Conservation (phyloP, 306 rosid species). For the Trichosanthes cucumerina region DNA sequence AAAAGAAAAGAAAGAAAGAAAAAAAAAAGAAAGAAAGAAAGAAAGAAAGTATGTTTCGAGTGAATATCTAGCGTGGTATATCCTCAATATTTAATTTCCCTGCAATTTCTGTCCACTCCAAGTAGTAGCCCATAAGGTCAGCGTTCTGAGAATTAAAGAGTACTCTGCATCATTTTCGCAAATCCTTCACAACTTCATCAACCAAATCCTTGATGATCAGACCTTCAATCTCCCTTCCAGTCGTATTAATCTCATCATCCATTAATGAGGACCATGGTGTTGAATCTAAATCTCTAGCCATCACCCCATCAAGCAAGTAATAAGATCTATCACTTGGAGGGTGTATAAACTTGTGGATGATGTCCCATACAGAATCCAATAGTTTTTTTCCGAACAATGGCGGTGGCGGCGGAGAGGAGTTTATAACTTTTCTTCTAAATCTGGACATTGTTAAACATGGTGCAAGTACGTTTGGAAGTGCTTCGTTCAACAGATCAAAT, state of each 20-base stretch:
- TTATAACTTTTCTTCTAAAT: constrained; percentile 41
- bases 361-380: constrained; percentile 55
- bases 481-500: constrained; percentile 69
- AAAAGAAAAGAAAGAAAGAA: too few relatives aligned
- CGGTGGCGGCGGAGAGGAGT: constrained; percentile 29
- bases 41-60: background rate
- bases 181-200: constrained; percentile 56
- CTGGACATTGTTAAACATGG: constrained; percentile 36
- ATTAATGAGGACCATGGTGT: constrained; percentile 44
- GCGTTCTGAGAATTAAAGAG: background rate
- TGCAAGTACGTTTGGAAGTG: constrained; percentile 57
- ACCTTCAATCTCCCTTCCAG: constrained; percentile 57
- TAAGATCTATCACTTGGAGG: constrained; percentile 32
- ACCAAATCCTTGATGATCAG: constrained; percentile 59
- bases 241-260: constrained; percentile 34
- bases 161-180: constrained; percentile 19
- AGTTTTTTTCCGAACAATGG: constrained; percentile 56
- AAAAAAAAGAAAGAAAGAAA: too few relatives aligned
- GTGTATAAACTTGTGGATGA: constrained; percentile 25
- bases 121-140: constrained; percentile 5
- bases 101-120: constrained; percentile 3
- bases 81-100: background rate
- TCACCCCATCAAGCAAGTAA: constrained; percentile 53
- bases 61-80: background rate
- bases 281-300: constrained; percentile 45